phyloP scores from a whole-genome alignment of 2,329 filamentous ascomycete species.

The Fusarium oxysporum region DNA sequence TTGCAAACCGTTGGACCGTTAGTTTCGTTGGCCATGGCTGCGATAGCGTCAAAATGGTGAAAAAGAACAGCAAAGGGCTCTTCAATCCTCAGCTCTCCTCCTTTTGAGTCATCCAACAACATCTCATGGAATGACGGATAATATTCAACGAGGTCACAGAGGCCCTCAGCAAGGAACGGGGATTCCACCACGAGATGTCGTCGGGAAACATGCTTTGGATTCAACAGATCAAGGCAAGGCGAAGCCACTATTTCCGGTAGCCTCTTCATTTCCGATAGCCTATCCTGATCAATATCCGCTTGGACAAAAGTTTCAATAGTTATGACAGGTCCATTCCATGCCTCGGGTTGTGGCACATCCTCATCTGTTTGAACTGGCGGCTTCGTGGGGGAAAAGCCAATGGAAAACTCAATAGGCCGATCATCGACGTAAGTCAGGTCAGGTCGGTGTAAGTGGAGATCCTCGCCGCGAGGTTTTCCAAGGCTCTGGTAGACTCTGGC shows the following conservation, averaged over 20 bases:
- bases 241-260: fast-evolving
- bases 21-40: not conserved
- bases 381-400: not conserved
- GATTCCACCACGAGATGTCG: not conserved
- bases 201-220: not conserved
- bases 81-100: not conserved
- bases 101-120: too few relatives aligned
- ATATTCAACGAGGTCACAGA: not conserved
- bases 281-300: not conserved
- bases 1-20: too few relatives aligned
- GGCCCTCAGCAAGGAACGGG: not conserved
- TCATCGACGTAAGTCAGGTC: not conserved
- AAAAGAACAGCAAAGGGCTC: not conserved
- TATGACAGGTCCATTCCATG: not conserved
- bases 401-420: not conserved
- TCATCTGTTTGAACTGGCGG: too few relatives aligned
- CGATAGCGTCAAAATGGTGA: not conserved
- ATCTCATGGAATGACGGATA: not conserved
- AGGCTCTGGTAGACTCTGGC: not conserved
- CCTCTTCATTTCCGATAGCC: not conserved
- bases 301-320: not conserved
- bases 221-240: not conserved
- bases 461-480: fast-evolving
- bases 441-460: not conserved
- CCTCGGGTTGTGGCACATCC: not conserved